phyloP scores from a whole-genome alignment of 441 rosid species.

The Theobroma grandiflorum region DNA sequence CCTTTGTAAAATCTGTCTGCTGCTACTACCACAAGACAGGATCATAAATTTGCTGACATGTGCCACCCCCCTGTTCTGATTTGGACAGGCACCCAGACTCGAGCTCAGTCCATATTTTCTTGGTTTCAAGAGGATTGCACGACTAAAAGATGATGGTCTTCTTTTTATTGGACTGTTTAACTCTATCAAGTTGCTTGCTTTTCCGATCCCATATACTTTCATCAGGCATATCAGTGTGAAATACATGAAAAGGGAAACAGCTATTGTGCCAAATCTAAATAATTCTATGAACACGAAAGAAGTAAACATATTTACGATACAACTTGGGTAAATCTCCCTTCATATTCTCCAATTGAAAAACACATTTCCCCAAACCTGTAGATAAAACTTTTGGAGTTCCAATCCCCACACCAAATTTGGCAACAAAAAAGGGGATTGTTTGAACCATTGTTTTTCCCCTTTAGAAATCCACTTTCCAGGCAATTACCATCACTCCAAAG shows the following conservation, averaged over 20 bases:
- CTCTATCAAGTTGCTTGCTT: too few relatives aligned
- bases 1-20: conserved; percentile 1
- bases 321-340: too few relatives aligned
- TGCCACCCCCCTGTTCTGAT: background rate
- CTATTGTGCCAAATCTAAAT: too few relatives aligned
- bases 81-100: background rate
- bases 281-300: too few relatives aligned
- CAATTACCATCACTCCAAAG: conserved; percentile 11
- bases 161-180: too few relatives aligned
- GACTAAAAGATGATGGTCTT: background rate
- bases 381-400: background rate
- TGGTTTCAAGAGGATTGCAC: background rate
- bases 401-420: background rate
- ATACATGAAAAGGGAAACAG: background rate
- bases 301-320: too few relatives aligned
- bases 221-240: too few relatives aligned
- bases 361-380: background rate
- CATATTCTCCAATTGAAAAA: too few relatives aligned
- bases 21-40: background rate
- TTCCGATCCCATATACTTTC: too few relatives aligned
- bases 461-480: background rate
- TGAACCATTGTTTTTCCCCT: background rate
- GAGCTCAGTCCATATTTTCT: background rate
- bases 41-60: conserved; percentile 15
- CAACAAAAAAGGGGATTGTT: background rate